Evolutionary conservation across 805 yeast species (phyloP).

Genomic region (Candida tibetensis): DNA sequence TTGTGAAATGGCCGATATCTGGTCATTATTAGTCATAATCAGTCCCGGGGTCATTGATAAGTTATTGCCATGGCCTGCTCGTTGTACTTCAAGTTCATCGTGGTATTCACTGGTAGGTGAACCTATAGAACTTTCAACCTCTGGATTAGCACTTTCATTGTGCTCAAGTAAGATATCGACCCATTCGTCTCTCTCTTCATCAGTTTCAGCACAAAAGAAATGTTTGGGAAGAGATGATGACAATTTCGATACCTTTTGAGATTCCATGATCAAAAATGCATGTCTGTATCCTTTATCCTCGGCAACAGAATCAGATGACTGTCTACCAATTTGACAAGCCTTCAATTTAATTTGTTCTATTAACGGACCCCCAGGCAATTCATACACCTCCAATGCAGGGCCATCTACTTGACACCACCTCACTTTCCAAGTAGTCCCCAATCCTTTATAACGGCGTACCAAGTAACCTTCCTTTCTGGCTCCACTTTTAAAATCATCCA

Average conservation of each 20-base stretch:
- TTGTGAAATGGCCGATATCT: neutral
- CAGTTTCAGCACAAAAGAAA: constrained; percentile 75
- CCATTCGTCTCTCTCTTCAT: constrained; percentile 75
- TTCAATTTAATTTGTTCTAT: constrained; percentile 51
- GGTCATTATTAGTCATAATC: neutral
- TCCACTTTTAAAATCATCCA: constrained; percentile 53
- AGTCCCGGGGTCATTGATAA: neutral
- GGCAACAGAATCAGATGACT: constrained; percentile 39
- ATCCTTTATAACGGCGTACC: constrained; percentile 60
- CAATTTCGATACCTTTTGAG: constrained; percentile 33
- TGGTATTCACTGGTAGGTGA: constrained; percentile 12
- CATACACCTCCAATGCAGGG: constrained; percentile 54
- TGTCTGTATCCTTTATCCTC: constrained; percentile 53
- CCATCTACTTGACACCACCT: constrained; percentile 68
- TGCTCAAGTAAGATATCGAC: constrained; percentile 44
- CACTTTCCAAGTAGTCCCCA: constrained; percentile 64
- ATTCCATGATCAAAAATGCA: constrained; percentile 56
- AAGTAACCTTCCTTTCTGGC: constrained; percentile 63
- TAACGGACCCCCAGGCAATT: constrained; percentile 51
- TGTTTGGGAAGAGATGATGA: constrained; percentile 47
- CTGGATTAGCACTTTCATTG: constrained; percentile 16
- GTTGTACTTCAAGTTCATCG: constrained; percentile 9
- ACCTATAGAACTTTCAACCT: neutral
- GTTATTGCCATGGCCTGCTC: neutral
- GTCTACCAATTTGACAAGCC: constrained; percentile 57